A percentile compares a stretch with the other conserved stretches of the same genome.
These are phyloP conservation scores for Malus hybrid DNA, from an alignment of 331 rosid genomes.

Conservation along the genomic window DNA sequence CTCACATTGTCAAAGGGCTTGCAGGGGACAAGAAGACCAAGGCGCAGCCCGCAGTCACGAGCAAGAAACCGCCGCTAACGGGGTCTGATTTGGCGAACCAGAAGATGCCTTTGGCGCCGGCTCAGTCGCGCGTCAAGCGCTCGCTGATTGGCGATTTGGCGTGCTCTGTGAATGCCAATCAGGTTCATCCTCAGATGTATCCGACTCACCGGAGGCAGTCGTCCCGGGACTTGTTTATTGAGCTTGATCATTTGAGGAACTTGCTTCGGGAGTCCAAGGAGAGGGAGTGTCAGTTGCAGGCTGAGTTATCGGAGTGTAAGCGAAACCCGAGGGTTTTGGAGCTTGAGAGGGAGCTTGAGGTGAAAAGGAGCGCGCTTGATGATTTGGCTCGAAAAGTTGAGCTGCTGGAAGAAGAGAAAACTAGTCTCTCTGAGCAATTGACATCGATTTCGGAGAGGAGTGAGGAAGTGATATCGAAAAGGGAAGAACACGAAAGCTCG, in stretches of 20 bases:
- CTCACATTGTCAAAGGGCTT: slow-evolving; percentile 88
- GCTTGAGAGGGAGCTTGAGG: slow-evolving; percentile 39
- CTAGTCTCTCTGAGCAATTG: slow-evolving; percentile 45
- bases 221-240: slow-evolving; percentile 77
- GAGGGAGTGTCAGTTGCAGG: slow-evolving; percentile 73
- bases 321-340: slow-evolving; percentile 35
- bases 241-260: slow-evolving; percentile 81
- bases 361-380: slow-evolving; percentile 38
- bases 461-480: slow-evolving; percentile 23
- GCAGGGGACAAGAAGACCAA: slow-evolving; percentile 67
- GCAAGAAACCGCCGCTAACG: slow-evolving; percentile 45
- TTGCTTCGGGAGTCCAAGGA: slow-evolving; percentile 76
- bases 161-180: slow-evolving; percentile 50
- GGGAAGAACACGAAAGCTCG: slow-evolving; percentile 21
- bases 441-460: slow-evolving; percentile 31
- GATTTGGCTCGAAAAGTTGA: slow-evolving; percentile 41
- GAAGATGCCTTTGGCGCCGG: slow-evolving; percentile 39
- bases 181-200: slow-evolving; percentile 58
- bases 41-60: slow-evolving; percentile 8
- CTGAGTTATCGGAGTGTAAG: slow-evolving; percentile 60
- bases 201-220: slow-evolving; percentile 85
- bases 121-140: slow-evolving; percentile 70
- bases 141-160: slow-evolving; percentile 78
- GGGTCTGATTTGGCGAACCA: slow-evolving; percentile 37
- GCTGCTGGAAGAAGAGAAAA: slow-evolving; percentile 59